Evolutionary conservation across 176 grass and related monocot species (phyloP), one percentile per base, ranked within the genome.

Genomic region (Zoysia pacifica): DNA sequence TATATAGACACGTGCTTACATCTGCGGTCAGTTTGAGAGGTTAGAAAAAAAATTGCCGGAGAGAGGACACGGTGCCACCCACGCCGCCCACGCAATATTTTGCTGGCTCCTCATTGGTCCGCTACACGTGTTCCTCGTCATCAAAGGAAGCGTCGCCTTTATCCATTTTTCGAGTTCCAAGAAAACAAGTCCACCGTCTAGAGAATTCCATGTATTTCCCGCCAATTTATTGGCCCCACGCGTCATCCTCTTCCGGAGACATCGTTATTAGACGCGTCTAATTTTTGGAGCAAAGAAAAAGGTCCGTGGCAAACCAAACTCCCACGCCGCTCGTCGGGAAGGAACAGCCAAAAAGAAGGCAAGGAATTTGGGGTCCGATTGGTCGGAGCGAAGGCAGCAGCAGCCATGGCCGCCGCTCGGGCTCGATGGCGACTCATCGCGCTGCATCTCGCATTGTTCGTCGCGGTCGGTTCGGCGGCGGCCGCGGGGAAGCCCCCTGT

Each of bases 341-440:
- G 60, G 7, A 18, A 5, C 28, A 28, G 28, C 28, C 28, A 28
- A 35, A 11, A 39, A 14, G 48, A 16, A 9, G 60, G 44, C 8
- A 12, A 56, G 15, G 16, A 70, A 37, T 62, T 39, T 38, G 50
- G 59, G 48, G 28, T 37, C 2, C 48, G 62, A 70, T 80, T 14
- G 12, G 47, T 18, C 9, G 53, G 67, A 7, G 16, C 43, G 69
- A 72, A 71, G 50, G 48, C 48, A 39, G 35, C 62, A 37, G 35
- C 72, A 47, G 44, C 44, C 58, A 90, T 90, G 87, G 78, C 85
- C 18, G 78, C 85, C 18, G 42, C 40, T 45, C 74, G 64, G 75
- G 66, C 81, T 73, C 76, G 73, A 67, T 85, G 76, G 74, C 91
- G 64, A 46, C 42, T 90, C 56, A 58, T 90, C 56, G 63, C 68